Conservation (phyloP, 148 eudicot species). For the Limonium bicolor region DNA sequence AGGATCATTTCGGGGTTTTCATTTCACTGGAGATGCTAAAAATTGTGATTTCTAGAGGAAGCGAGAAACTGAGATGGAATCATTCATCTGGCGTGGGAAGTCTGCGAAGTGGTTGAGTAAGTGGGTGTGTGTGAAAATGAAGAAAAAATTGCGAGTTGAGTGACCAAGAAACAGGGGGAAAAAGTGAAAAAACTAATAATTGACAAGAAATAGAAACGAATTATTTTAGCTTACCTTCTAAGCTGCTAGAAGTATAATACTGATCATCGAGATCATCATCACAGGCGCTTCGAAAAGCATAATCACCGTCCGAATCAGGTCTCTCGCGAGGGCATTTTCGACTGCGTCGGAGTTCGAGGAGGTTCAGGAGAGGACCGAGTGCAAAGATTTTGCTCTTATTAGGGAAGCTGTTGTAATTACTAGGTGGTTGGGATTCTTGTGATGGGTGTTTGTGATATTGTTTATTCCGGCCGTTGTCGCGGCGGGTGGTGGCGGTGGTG, state of each 20-base stretch:
- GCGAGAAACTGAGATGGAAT: no score
- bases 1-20: no score
- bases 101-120: no score
- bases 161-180: not conserved
- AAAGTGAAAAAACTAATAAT: not conserved
- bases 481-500: no score
- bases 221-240: constrained; percentile 4
- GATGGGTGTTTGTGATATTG: not conserved
- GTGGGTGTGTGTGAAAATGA: no score
- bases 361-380: not conserved
- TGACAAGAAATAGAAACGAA: not conserved
- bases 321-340: not conserved
- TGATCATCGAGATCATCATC: no score
- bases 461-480: no score
- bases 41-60: no score
- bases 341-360: not conserved
- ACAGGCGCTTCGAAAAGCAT: not conserved
- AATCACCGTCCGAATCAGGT: not conserved
- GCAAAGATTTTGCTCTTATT: constrained; percentile 2
- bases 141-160: no score
- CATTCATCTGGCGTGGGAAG: no score
- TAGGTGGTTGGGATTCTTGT: not conserved
- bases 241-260: constrained; percentile 1
- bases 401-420: not conserved
- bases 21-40: no score